phyloP scores from a whole-genome alignment of 768 basidiomycete genomes.

The Trametes cinnabarina region DNA sequence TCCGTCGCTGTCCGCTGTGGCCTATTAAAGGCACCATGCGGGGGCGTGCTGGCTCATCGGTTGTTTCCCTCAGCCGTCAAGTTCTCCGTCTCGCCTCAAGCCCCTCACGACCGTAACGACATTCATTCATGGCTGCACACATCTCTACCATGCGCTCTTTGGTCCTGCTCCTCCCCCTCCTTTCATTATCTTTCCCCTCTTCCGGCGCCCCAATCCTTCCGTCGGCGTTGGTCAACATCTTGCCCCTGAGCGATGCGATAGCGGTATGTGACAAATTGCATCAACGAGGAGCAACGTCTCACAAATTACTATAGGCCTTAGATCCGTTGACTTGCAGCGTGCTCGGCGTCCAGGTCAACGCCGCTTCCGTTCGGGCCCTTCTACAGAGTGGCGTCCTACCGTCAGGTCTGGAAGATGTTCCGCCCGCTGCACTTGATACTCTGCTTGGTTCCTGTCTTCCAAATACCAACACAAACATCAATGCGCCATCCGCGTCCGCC shows the following conservation, averaged over 20 bases:
- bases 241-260: neutral
- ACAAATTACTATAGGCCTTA: neutral
- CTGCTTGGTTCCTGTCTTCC: neutral
- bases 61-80: neutral
- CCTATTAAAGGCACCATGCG: neutral
- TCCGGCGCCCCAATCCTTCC: conserved; percentile 2
- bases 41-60: neutral
- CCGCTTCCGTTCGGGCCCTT: neutral
- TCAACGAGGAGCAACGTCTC: neutral
- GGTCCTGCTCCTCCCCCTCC: conserved; percentile 12
- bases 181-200: neutral
- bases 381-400: neutral
- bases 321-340: neutral
- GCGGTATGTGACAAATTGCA: neutral
- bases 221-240: neutral
- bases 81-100: neutral
- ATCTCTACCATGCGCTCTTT: conserved; percentile 15
- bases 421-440: neutral
- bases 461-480: neutral
- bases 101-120: neutral
- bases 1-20: neutral
- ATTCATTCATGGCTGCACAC: conserved; percentile 9
- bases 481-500: neutral
- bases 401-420: neutral
- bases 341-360: neutral